Evolutionary conservation across 495 filamentous ascomycete genomes (phyloP).

Genomic region (Xylaria sp.): DNA sequence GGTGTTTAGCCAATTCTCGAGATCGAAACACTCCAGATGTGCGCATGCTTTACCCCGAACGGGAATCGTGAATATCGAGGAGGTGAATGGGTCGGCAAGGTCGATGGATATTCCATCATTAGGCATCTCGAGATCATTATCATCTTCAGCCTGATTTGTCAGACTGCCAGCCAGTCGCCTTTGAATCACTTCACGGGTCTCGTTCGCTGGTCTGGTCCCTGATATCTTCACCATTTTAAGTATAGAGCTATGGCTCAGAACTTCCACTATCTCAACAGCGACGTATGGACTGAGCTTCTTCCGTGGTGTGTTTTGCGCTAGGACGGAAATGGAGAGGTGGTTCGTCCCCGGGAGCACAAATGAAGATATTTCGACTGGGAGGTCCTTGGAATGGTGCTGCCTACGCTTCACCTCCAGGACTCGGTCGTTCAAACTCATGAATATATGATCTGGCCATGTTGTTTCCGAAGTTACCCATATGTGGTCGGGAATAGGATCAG

Average conservation of each 20-base stretch:
- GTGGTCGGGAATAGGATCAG: constrained; percentile 37
- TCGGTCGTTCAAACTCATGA: constrained; percentile 69
- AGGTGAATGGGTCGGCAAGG: constrained; percentile 78
- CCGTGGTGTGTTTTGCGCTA: constrained; percentile 38
- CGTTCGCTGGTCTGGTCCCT: constrained; percentile 43
- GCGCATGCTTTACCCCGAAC: constrained; percentile 65
- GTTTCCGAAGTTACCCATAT: constrained; percentile 69
- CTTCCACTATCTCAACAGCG: constrained; percentile 68
- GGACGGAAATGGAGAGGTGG: constrained; percentile 60
- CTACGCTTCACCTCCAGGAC: constrained; percentile 68
- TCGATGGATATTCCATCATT: constrained; percentile 70
- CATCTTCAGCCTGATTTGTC: constrained; percentile 38
- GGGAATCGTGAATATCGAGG: constrained; percentile 71
- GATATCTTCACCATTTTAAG: constrained; percentile 46
- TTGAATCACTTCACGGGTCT: constrained; percentile 58
- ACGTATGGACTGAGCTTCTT: constrained; percentile 52
- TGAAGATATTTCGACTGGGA: constrained; percentile 74
- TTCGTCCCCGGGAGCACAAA: constrained; percentile 63
- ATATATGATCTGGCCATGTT: constrained; percentile 75
- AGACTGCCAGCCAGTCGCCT: constrained; percentile 46
- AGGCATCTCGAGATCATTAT: constrained; percentile 74
- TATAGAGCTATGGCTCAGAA: constrained; percentile 58
- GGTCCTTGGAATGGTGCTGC: constrained; percentile 72
- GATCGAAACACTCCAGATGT: constrained; percentile 89
- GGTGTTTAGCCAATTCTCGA: constrained; percentile 77